Base-by-base conservation (phyloP, 2,329 filamentous ascomycete genomes). In the Colletotrichum higginsianum region DNA sequence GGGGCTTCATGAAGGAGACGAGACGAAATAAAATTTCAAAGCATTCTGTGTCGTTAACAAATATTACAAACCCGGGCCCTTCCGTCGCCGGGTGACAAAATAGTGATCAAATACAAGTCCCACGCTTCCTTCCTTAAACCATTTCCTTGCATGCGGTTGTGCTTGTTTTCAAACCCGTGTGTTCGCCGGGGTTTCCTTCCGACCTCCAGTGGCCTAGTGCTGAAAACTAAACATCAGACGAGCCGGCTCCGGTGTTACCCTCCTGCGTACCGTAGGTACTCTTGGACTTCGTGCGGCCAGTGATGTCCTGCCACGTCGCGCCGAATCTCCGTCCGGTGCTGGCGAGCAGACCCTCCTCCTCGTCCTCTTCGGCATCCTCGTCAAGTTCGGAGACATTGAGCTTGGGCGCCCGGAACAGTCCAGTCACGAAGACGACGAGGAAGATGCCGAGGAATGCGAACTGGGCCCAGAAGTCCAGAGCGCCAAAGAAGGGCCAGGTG, bases 401-500 rank as follows among this genome's bases (percentile, higher is more conserved):
- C 78, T 88, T 91, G 0, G 96, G 95, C 1, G 94, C 91, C 52
- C 93, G 91, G 86, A 98, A 92, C 0, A 98, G 83, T 3, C 93
- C 90, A 0, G 93, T 93, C 26, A 94, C 71, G 76, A 98, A 93
- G 15, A 97, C 91, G 66, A 98, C 83, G 12, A 98, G 81, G 81
- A 97, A 98, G 23, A 98, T 87, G 44, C 83, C 92, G 53, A 99
- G 83, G 84, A 99, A 98, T 15, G 89, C 93, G 79, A 98, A 98
- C 78, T 99, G 96, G 0, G 95, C 94, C 95, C 95, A 99, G 82
- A 98, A 99, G 75, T 94, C 89, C n/a, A 98, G 85, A 13, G 92
- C 91, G 13, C 96, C 96, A 78, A 99, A 97, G 79, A 98, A 94
- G 7, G 96, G 95, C 88, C 96, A 99, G 79, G 97, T 98, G 78